Evolutionary conservation across 306 rosid species (phyloP), one percentile per base, ranked within the genome.

Genomic region (Glycine latifolia): DNA sequence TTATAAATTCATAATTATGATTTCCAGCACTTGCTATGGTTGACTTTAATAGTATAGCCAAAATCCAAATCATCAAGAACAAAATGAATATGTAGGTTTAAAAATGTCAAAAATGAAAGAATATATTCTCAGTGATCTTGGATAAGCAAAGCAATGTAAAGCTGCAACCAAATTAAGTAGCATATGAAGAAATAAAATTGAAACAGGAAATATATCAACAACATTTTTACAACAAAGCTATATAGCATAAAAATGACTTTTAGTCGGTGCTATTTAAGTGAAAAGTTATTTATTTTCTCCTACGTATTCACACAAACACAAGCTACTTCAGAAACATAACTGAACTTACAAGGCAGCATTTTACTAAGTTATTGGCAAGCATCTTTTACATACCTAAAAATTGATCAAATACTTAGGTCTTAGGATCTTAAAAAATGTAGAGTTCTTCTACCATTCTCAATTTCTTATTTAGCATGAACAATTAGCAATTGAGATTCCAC

Each of bases 1-100:
- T 81, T 72, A 82, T 75, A 14, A 81, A 37, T 81, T 80, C 37
- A 78, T 50, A 61, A 37, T 37, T 4, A 2, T 69, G 31, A 37
- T 76, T 65, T 61, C 50, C 39, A 15, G 55, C 50, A 59, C 68
- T 44, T 67, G 66, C 10, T 49, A 35, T 83, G 58, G 49, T 75
- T 66, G 60, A 17, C 49, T 54, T 75, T 12, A 63, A 78, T 47
- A 46, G 66, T 44, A 66, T 14, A 62, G 49, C 66, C 67, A 47
- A 79, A 74, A 55, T 14, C 58, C 78, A 39, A 66, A 66, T 66
- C 33, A 14, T 73, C 66, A 15, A 73, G 37, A 68, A 44, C 16
- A 61, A 55, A 48, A 71, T 77, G 44, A 76, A 37, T 33, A 62
- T 33, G 54, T 11, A 71, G 31, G 2, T 26, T 26, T 26, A 26